phyloP scores from a whole-genome alignment of 1,284 basidiomycete species.

The Austroboletus novae-zelandiae region DNA sequence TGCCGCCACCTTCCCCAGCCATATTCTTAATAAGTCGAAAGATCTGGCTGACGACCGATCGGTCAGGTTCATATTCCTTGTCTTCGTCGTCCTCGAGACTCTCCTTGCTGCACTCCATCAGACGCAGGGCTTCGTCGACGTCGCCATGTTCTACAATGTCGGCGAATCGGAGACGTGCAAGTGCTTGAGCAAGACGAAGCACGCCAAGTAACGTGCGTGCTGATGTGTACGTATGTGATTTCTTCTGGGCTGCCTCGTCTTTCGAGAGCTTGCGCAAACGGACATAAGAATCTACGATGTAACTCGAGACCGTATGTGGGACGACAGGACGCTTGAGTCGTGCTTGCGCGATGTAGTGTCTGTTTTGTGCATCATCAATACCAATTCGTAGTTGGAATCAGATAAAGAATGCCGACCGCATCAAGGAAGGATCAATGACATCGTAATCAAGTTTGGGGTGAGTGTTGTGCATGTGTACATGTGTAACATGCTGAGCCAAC shows the following conservation, averaged over 20 bases:
- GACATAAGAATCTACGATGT: slow-evolving; percentile 95
- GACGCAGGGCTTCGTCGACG: slow-evolving; percentile 93
- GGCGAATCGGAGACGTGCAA: slow-evolving; percentile 87
- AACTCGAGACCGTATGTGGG: slow-evolving; percentile 83
- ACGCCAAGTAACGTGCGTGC: slow-evolving; percentile 94
- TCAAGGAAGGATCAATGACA: slow-evolving; percentile 80
- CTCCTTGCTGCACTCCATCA: slow-evolving; percentile 97
- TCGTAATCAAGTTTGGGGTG: slow-evolving; percentile 87
- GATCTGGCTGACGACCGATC: slow-evolving; percentile 78
- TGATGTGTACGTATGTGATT: slow-evolving; percentile 93
- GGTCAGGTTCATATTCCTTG: slow-evolving; percentile 68
- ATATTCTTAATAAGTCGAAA: slow-evolving; percentile 89
- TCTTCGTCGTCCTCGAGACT: slow-evolving; percentile 81
- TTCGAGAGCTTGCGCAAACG: slow-evolving; percentile 91
- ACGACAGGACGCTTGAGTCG: slow-evolving; percentile 87
- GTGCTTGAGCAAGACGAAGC: slow-evolving; percentile 91
- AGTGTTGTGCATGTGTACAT: slow-evolving; percentile 94
- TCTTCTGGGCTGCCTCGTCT: slow-evolving; percentile 87
- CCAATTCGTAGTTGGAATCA: background rate
- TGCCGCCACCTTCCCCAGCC: slow-evolving; percentile 46
- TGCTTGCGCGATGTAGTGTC: slow-evolving; percentile 96
- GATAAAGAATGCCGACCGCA: slow-evolving; percentile 59
- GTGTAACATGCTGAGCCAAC: slow-evolving; percentile 95
- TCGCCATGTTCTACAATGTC: slow-evolving; percentile 80
- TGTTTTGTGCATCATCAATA: slow-evolving; percentile 31